These are phyloP conservation scores for Trichoderma aggressivum DNA, from an alignment of 2,329 filamentous ascomycete genomes.

Conservation along the genomic window DNA sequence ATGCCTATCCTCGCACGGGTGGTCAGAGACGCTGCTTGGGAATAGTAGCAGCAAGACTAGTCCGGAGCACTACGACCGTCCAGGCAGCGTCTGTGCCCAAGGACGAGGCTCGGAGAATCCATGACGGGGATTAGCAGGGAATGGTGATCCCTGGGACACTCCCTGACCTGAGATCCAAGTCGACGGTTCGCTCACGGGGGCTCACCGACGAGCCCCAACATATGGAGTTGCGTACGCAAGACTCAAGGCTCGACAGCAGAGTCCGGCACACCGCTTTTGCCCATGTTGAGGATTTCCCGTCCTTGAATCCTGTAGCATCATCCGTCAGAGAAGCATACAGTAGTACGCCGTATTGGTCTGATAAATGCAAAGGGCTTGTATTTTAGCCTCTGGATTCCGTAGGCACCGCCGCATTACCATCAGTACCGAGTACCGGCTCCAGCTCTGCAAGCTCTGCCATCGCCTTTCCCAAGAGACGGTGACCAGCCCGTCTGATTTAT, in stretches of 20 bases:
- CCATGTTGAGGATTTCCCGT: not conserved
- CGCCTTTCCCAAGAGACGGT: not conserved
- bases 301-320: not conserved
- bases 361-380: not conserved
- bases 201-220: conserved; percentile 8
- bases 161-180: not conserved
- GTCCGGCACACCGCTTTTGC: conserved; percentile 13
- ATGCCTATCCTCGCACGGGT: not conserved
- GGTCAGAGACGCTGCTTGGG: not conserved
- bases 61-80: not conserved
- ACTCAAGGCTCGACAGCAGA: not conserved
- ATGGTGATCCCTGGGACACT: conserved; percentile 9
- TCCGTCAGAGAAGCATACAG: not conserved
- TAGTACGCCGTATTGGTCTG: not conserved
- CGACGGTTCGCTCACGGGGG: conserved; percentile 1
- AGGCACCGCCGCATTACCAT: not conserved
- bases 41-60: not conserved
- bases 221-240: conserved; percentile 1
- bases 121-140: not conserved
- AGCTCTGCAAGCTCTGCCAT: not conserved
- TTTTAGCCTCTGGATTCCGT: not conserved
- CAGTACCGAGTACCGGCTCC: no score
- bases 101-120: not conserved
- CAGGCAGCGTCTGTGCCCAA: not conserved
- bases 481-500: not conserved